phyloP scores from a whole-genome alignment of 805 yeast species.

The Pichia thaimueangensis region DNA sequence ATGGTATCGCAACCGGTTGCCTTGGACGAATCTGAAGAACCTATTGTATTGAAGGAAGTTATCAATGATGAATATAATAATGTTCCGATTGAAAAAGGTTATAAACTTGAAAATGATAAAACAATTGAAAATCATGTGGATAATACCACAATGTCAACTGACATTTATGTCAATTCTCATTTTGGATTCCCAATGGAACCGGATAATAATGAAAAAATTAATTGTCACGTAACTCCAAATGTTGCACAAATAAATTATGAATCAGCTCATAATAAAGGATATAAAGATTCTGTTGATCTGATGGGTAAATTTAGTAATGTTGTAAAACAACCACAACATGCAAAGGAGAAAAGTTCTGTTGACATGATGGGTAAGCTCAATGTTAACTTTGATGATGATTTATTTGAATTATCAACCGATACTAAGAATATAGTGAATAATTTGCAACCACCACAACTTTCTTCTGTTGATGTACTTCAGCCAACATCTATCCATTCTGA shows the following conservation, averaged over 20 bases:
- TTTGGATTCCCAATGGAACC: slow-evolving; percentile 28
- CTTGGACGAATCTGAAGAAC: too few species aligned
- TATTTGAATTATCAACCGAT: slow-evolving; percentile 9
- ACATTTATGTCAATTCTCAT: slow-evolving; percentile 27
- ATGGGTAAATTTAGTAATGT: slow-evolving; percentile 6
- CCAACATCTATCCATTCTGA: slow-evolving; percentile 2
- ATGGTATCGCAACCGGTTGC: neutral
- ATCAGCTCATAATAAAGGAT: slow-evolving; percentile 5
- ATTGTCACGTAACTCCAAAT: slow-evolving; percentile 1
- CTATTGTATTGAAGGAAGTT: too few species aligned
- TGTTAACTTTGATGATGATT: slow-evolving; percentile 7
- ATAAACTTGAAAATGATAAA: neutral
- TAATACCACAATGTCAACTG: slow-evolving; percentile 13
- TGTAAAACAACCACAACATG: neutral
- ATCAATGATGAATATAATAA: too few species aligned
- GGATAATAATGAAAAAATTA: neutral
- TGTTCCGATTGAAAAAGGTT: neutral
- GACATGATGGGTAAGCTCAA: slow-evolving; percentile 10
- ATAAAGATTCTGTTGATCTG: slow-evolving; percentile 15
- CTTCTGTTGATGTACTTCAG: neutral
- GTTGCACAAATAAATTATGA: slow-evolving; percentile 6
- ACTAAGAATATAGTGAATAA: neutral
- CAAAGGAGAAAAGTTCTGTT: slow-evolving; percentile 16
- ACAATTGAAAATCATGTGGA: neutral
- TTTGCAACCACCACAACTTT: neutral